These are phyloP conservation scores for Kwoniella europaea DNA, from an alignment of 768 basidiomycete genomes.

Conservation along the genomic window DNA sequence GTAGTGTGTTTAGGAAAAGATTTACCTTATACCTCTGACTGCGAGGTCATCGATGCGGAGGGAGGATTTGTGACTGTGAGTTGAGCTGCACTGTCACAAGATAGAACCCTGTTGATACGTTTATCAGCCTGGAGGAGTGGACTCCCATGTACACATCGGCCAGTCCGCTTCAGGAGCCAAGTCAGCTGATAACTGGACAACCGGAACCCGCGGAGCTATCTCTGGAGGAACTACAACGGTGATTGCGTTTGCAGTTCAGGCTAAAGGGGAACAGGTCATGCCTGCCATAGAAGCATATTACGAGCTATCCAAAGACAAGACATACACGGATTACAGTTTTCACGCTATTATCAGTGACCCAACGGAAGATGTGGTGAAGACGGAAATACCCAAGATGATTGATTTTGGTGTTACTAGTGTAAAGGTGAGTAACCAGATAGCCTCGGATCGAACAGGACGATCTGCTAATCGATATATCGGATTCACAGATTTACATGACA, in stretches of 20 bases:
- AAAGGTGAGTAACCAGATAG: slow-evolving; percentile 42
- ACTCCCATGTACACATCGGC: slow-evolving; percentile 59
- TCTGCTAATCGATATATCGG: background rate
- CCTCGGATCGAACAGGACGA: background rate
- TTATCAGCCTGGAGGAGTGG: slow-evolving; percentile 57
- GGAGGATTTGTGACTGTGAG: slow-evolving; percentile 57
- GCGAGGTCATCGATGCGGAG: slow-evolving; percentile 58
- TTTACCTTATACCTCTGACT: slow-evolving; percentile 33
- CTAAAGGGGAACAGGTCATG: slow-evolving; percentile 36
- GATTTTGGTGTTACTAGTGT: slow-evolving; percentile 57
- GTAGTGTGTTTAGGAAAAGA: slow-evolving; percentile 47
- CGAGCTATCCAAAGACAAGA: slow-evolving; percentile 48
- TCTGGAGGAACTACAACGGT: slow-evolving; percentile 59
- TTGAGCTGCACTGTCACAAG: background rate
- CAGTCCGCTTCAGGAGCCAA: slow-evolving; percentile 51
- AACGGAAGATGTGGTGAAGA: slow-evolving; percentile 52
- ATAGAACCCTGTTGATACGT: background rate
- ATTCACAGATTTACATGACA: slow-evolving; percentile 53
- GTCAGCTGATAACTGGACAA: slow-evolving; percentile 56
- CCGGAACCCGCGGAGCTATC: slow-evolving; percentile 55
- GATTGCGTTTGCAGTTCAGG: slow-evolving; percentile 59
- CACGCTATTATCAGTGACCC: slow-evolving; percentile 60
- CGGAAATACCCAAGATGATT: slow-evolving; percentile 57
- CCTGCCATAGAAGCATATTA: slow-evolving; percentile 58
- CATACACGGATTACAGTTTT: slow-evolving; percentile 57